Evolutionary conservation across 202 grass and related monocot genomes (phyloP).

Genomic region (Elaeis oleifera): DNA sequence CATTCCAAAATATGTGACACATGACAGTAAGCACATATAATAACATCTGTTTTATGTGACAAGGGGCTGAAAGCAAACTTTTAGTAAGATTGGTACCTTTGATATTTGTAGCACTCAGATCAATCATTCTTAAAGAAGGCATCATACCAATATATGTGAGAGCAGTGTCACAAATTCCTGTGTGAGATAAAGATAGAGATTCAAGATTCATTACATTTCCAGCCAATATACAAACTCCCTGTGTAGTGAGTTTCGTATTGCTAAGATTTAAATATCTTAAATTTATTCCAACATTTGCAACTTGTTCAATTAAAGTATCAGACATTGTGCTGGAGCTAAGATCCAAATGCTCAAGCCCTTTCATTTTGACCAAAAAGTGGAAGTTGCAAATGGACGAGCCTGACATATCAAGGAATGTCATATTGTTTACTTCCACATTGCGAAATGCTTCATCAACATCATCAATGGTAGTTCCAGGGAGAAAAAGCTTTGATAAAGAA

Average conservation of each 20-base stretch:
- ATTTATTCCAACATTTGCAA: constrained; percentile 51
- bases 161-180: constrained; percentile 66
- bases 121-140: constrained; percentile 48
- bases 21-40: no score
- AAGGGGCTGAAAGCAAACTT: background rate
- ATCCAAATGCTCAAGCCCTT: constrained; percentile 60
- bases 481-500: constrained; percentile 35
- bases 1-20: constrained; percentile 7
- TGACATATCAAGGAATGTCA: constrained; percentile 44
- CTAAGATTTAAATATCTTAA: constrained; percentile 73
- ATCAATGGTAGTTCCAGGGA: constrained; percentile 29
- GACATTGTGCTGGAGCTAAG: constrained; percentile 47
- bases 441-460: constrained; percentile 43
- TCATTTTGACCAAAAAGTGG: constrained; percentile 51
- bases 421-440: constrained; percentile 23
- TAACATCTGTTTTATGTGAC: no score
- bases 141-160: constrained; percentile 58
- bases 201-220: constrained; percentile 55
- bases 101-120: constrained; percentile 53
- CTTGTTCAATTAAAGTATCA: constrained; percentile 48
- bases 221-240: constrained; percentile 46
- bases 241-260: constrained; percentile 47
- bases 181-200: constrained; percentile 58
- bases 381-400: constrained; percentile 48
- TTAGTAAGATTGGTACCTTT: constrained; percentile 44